Base-by-base conservation (phyloP, 139 green algal genomes). In the Micromonas pusilla region DNA sequence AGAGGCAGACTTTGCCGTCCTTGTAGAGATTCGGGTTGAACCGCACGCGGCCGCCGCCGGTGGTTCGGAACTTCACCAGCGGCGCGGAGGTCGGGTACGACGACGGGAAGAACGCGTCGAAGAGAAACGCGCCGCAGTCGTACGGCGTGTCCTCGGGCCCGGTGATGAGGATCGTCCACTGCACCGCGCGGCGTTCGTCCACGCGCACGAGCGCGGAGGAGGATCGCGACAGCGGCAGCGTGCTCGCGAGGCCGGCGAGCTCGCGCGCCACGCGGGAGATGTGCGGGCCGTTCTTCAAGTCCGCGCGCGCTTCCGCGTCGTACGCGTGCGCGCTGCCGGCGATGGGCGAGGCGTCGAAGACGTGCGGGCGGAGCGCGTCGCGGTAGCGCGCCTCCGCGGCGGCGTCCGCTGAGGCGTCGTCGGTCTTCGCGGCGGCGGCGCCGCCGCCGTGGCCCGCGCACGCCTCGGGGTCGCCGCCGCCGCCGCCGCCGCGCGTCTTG, bases 21-120 rank as follows among this genome's bases (percentile, higher is more conserved):
- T 86, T 84, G 68, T 92, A 93, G 38, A 96, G 85, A 83, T 96
- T 96, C 34, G 91, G 91, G 84, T 96, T 96, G 89, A 92, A 92
- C 28, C 91, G 79, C 1, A 82, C 86, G 0, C 84, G 73, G n/a
- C 88, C 89, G 19, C 80, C 77, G 3, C 89, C 90, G 0, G 90
- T 91, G 23, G 88, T 91, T 33, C 89, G 71, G 67, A 92, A 90
- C 28, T 90, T 79, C 5, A 91, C 88, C 82, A 78, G 54, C 0
- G 91, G 91, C 9, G 91, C 86, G 36, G 90, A 82, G 36, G 86
- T 82, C 25, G 92, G 92, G 85, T 95, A 96, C 75, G 86, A 82
- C 1, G 68, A 30, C 1, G 91, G 89, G 75, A 94, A 92, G 86
- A 86, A 91, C 20, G 93, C 54, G 83, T 96, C 92, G 74, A 96